Conservation (phyloP, 2,329 filamentous ascomycete species). For the Fusarium succisae region DNA sequence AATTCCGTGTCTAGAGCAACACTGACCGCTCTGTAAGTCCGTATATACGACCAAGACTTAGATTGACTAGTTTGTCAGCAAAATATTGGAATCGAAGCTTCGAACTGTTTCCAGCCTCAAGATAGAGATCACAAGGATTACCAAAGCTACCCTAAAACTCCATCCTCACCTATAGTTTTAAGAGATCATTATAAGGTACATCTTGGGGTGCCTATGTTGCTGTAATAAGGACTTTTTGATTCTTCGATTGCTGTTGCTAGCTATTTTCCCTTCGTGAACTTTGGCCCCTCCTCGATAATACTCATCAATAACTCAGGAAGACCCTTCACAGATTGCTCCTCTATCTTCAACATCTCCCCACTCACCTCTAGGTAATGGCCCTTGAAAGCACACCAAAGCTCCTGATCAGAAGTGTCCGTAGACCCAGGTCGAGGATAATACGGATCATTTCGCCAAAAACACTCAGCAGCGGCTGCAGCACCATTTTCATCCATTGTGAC, state of each 20-base stretch:
- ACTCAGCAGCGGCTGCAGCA: slow-evolving; percentile 51
- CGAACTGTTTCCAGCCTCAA: not conserved
- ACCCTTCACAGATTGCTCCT: not conserved
- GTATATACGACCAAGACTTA: not conserved
- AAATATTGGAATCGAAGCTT: not conserved
- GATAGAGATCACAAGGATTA: not conserved
- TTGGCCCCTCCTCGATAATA: not conserved
- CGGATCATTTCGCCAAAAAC: slow-evolving; percentile 61
- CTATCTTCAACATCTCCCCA: not conserved
- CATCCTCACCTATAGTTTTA: no score
- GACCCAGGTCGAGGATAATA: slow-evolving; percentile 56
- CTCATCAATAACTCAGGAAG: not conserved
- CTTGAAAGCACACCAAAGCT: slow-evolving; percentile 41
- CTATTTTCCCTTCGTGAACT: not conserved
- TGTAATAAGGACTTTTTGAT: not conserved
- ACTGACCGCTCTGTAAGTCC: not conserved
- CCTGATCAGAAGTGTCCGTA: slow-evolving; percentile 9
- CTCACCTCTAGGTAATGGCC: not conserved
- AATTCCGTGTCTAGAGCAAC: not conserved
- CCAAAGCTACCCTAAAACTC: not conserved
- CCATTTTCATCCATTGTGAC: slow-evolving; percentile 52
- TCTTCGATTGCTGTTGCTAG: not conserved
- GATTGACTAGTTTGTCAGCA: not conserved
- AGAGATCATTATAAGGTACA: no score
- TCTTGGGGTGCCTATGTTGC: not conserved